Conservation (phyloP, 495 filamentous ascomycete genomes). For the Jackrogersella minutella region DNA sequence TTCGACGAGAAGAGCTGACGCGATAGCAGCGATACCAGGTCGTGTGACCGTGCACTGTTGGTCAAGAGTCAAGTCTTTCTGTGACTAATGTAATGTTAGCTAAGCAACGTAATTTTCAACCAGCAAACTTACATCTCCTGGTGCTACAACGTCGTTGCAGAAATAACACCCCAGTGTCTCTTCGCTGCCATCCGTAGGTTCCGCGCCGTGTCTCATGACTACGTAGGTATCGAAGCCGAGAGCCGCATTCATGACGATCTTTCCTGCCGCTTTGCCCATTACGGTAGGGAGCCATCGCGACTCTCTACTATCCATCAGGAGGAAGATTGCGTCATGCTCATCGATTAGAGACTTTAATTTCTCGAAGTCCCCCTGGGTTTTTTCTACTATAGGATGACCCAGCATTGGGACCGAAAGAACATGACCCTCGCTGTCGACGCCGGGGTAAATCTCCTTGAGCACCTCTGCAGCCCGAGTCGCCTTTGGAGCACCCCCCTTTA, state of each 20-base stretch:
- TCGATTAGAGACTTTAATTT: constrained; percentile 77
- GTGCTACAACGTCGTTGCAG: constrained; percentile 97
- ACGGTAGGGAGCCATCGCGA: constrained; percentile 96
- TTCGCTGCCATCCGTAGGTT: constrained; percentile 56
- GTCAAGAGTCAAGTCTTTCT: constrained; percentile 92
- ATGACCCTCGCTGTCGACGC: constrained; percentile 80
- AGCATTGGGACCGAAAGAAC: constrained; percentile 91
- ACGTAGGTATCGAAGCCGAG: constrained; percentile 97
- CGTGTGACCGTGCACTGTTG: constrained; percentile 98
- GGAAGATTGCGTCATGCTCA: constrained; percentile 89
- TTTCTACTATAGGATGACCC: constrained; percentile 83
- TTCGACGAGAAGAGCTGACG: constrained; percentile 91
- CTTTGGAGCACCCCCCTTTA: constrained; percentile 85
- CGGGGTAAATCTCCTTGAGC: constrained; percentile 87
- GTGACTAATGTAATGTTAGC: constrained; percentile 70
- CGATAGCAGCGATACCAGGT: constrained; percentile 89
- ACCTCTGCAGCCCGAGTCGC: constrained; percentile 82
- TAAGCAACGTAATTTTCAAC: not conserved
- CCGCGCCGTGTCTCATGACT: constrained; percentile 90
- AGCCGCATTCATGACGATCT: constrained; percentile 96
- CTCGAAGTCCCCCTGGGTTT: constrained; percentile 75
- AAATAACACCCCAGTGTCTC: constrained; percentile 93
- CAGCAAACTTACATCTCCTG: constrained; percentile 79
- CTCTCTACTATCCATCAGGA: constrained; percentile 96
- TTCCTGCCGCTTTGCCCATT: constrained; percentile 91